phyloP scores from a whole-genome alignment of 73 alveolate species.

The Effrenium voratum region DNA sequence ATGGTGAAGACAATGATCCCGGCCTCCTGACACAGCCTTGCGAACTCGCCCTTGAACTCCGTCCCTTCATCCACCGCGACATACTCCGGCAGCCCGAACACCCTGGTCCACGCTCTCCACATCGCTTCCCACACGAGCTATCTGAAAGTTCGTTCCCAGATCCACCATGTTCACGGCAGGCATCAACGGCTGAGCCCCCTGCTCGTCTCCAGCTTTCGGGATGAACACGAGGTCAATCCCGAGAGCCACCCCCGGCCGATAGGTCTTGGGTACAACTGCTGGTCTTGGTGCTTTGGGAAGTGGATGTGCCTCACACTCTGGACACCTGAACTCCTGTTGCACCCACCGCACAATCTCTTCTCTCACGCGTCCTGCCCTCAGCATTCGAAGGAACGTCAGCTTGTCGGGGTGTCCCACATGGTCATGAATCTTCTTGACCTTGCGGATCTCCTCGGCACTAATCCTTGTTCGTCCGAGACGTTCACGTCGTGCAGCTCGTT shows the following conservation, averaged over 20 bases:
- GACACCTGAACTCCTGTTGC: not conserved
- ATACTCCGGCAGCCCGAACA: constrained; percentile 9
- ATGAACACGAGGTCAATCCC: not conserved
- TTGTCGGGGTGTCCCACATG: not conserved
- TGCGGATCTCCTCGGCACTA: not conserved
- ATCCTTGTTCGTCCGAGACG: no score
- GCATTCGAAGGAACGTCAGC: not conserved
- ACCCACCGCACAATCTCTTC: not conserved
- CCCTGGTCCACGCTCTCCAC: not conserved
- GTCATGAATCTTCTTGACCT: not conserved
- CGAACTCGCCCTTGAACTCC: not conserved
- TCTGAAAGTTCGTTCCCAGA: not conserved
- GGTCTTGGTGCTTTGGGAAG: not conserved
- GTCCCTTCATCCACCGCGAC: not conserved
- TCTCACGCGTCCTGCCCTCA: not conserved
- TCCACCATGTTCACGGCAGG: not conserved
- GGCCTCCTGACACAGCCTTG: no score
- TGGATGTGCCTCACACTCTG: not conserved
- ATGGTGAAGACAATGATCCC: not conserved
- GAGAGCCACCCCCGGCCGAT: not conserved
- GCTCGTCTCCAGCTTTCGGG: not conserved
- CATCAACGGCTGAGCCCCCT: no score
- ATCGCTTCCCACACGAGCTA: not conserved
- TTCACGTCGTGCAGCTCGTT: no score
- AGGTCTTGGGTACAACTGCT: not conserved